Evolutionary conservation across 2,329 filamentous ascomycete species (phyloP).

Genomic region (Anthostomella pinea): DNA sequence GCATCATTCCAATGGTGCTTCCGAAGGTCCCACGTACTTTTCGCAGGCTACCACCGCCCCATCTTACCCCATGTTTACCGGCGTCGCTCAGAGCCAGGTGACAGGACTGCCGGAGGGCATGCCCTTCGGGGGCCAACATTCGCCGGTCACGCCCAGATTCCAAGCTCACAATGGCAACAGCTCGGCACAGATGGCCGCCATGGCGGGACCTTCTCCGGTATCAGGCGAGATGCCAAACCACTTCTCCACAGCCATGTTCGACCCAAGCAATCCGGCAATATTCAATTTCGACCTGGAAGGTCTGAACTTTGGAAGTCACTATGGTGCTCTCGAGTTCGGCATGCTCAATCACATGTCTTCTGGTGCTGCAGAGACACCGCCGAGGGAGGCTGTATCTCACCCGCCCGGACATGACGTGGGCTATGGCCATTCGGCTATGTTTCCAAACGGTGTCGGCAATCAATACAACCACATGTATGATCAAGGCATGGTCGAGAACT

Average conservation of each 20-base stretch:
- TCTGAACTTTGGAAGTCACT: conserved; percentile 93
- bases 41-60: conserved; percentile 43
- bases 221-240: conserved; percentile 44
- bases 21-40: conserved; percentile 49
- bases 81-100: conserved; percentile 42
- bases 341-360: conserved; percentile 96
- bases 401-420: conserved; percentile 36
- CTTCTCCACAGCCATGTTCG: conserved; percentile 66
- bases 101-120: conserved; percentile 46
- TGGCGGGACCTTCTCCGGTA: conserved; percentile 49
- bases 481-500: conserved; percentile 50
- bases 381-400: conserved; percentile 57
- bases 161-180: conserved; percentile 50
- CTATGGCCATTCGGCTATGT: conserved; percentile 46
- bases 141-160: conserved; percentile 73
- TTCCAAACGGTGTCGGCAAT: conserved; percentile 49
- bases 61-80: conserved; percentile 51
- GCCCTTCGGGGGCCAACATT: conserved; percentile 63
- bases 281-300: conserved; percentile 97
- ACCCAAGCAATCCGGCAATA: conserved; percentile 84
- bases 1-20: conserved; percentile 45
- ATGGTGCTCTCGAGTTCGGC: conserved; percentile 91
- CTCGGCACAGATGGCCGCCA: conserved; percentile 41
- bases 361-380: conserved; percentile 76
- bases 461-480: conserved; percentile 52